These are phyloP conservation scores for Cadophora malorum DNA, from an alignment of 2,329 filamentous ascomycete species.

Conservation along the genomic window DNA sequence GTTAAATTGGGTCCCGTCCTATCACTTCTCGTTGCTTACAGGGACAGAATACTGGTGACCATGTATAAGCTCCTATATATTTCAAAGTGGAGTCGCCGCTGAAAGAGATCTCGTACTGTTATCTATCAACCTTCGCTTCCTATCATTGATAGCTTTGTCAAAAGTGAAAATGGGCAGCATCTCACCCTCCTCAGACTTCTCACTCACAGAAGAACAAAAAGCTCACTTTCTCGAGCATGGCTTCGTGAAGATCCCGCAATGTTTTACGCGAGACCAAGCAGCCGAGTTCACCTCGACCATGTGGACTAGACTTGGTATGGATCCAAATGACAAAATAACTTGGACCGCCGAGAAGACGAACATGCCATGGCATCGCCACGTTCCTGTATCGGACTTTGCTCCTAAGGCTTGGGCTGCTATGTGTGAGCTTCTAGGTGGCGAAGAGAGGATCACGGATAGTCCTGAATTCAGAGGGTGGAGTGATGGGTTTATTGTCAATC, in stretches of 20 bases:
- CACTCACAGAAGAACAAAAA: slow-evolving; percentile 53
- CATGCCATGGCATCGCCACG: slow-evolving; percentile 66
- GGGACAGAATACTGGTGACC: background rate
- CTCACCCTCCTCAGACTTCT: slow-evolving; percentile 18
- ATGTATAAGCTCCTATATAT: background rate
- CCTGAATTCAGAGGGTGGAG: slow-evolving; percentile 60
- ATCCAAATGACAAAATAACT: slow-evolving; percentile 66
- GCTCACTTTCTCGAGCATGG: slow-evolving; percentile 62
- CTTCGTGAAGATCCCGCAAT: slow-evolving; percentile 59
- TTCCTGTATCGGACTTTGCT: slow-evolving; percentile 61
- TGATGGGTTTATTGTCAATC: slow-evolving; percentile 73
- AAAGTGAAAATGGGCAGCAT: slow-evolving; percentile 25
- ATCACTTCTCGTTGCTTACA: background rate
- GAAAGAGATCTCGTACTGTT: background rate
- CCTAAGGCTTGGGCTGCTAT: slow-evolving; percentile 72
- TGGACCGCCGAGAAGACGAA: slow-evolving; percentile 68
- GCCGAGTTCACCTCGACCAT: slow-evolving; percentile 55
- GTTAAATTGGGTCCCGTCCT: slow-evolving; percentile 6
- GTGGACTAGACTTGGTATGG: slow-evolving; percentile 71
- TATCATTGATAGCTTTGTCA: background rate
- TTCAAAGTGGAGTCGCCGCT: background rate
- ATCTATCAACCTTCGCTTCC: background rate
- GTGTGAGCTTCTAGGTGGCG: slow-evolving; percentile 69
- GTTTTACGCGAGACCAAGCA: slow-evolving; percentile 57
- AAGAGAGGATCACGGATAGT: slow-evolving; percentile 56